Percentiles rank a stretch among this genome's conserved stretches.
phyloP scores from a whole-genome alignment of 2,329 filamentous ascomycete genomes.

The Penicillium sp. region DNA sequence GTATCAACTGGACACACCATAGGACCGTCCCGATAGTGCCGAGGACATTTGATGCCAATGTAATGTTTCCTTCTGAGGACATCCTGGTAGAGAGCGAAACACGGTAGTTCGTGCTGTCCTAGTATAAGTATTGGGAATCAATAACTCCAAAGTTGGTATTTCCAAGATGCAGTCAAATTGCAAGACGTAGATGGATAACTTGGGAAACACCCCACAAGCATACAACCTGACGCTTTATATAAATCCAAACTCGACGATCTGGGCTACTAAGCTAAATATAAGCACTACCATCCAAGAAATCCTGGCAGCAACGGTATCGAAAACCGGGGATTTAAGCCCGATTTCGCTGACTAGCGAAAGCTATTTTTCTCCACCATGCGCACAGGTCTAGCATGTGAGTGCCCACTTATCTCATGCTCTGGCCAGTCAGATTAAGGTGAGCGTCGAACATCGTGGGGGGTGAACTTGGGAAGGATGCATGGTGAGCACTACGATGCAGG shows the following conservation, averaged over 20 bases:
- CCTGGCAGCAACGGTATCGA: background rate
- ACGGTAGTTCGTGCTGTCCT: background rate
- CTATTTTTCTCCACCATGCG: too few species aligned
- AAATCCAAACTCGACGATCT: background rate
- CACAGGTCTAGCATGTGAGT: too few species aligned
- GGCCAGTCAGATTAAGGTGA: too few species aligned
- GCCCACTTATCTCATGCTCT: too few species aligned
- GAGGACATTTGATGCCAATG: slow-evolving; percentile 37
- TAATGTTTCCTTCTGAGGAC: slow-evolving; percentile 23
- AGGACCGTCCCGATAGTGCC: slow-evolving; percentile 43
- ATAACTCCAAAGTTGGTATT: background rate
- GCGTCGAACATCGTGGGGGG: background rate
- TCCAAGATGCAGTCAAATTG: too few species aligned
- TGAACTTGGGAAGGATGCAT: background rate
- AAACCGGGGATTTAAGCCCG: background rate
- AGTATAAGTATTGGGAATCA: too few species aligned
- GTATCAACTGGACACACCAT: slow-evolving; percentile 41
- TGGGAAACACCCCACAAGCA: background rate
- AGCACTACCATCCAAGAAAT: too few species aligned
- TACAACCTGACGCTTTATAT: too few species aligned
- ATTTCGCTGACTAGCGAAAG: background rate
- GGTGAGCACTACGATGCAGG: background rate
- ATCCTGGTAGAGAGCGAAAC: background rate
- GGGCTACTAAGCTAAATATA: too few species aligned
- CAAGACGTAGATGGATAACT: background rate